A percentile compares a stretch with the other conserved stretches of the same genome.
phyloP scores from a whole-genome alignment of 768 basidiomycete genomes.

The Dioszegia crocea region DNA sequence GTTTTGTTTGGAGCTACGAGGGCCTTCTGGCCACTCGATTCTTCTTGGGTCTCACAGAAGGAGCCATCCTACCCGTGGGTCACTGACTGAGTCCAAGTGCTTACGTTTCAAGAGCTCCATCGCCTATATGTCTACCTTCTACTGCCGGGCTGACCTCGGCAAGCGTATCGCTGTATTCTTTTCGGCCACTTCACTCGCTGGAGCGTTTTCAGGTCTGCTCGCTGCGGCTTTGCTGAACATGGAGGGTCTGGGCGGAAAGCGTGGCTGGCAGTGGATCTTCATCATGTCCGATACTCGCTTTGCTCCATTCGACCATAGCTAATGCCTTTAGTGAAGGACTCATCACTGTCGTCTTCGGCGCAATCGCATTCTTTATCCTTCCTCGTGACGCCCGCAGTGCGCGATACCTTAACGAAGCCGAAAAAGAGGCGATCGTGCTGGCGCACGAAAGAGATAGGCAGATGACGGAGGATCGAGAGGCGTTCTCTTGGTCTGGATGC shows the following conservation, averaged over 20 bases:
- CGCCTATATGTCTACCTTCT: constrained; percentile 36
- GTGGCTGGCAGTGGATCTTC: constrained; percentile 48
- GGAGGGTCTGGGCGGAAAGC: constrained; percentile 44
- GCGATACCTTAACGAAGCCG: constrained; percentile 56
- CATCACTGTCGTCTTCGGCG: constrained; percentile 62
- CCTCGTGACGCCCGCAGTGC: constrained; percentile 54
- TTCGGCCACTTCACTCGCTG: constrained; percentile 36
- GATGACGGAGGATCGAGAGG: constrained; percentile 10
- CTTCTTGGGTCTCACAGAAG: constrained; percentile 37
- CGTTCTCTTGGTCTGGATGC: constrained; percentile 3
- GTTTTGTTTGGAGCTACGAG: constrained; percentile 28
- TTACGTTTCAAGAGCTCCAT: constrained; percentile 26
- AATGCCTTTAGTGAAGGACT: constrained; percentile 55
- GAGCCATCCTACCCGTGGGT: constrained; percentile 37
- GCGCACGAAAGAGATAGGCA: constrained; percentile 29
- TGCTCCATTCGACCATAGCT: background rate
- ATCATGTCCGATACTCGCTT: constrained; percentile 16
- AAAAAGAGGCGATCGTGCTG: constrained; percentile 23
- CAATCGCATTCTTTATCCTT: constrained; percentile 56
- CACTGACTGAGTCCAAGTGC: background rate
- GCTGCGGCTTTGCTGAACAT: constrained; percentile 42
- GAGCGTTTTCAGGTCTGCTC: constrained; percentile 53
- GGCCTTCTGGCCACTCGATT: constrained; percentile 40
- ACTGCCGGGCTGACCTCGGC: constrained; percentile 33
- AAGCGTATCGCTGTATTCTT: constrained; percentile 44